Evolutionary conservation across 768 basidiomycete genomes (phyloP).

Genomic region (Lentinula guzmanii): DNA sequence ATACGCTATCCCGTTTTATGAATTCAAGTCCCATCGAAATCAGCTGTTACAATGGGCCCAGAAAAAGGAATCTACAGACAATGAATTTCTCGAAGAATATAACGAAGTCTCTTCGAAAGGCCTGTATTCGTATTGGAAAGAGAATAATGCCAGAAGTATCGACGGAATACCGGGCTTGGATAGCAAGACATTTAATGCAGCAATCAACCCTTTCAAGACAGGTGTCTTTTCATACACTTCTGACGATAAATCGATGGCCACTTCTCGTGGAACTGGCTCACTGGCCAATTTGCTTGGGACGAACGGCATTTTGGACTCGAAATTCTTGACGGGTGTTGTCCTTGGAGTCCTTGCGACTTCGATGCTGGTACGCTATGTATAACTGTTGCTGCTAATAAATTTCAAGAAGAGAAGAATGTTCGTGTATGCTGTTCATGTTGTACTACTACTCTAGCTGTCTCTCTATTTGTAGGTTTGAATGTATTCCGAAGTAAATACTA

Average conservation of each 20-base stretch:
- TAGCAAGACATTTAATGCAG: background rate
- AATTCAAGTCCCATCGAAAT: constrained; percentile 31
- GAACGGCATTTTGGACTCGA: background rate
- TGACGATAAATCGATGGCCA: background rate
- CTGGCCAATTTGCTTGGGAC: background rate
- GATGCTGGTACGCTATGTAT: background rate
- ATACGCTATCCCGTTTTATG: constrained; percentile 34
- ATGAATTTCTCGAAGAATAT: constrained; percentile 7
- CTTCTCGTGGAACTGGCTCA: background rate
- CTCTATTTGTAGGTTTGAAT: no score
- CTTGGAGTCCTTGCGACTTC: background rate
- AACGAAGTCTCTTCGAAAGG: background rate
- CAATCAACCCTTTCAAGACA: background rate
- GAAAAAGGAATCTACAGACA: constrained; percentile 12
- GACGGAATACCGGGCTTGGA: constrained; percentile 5
- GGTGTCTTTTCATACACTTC: background rate
- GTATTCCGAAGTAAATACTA: no score
- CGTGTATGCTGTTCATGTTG: background rate
- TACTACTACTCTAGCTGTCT: background rate
- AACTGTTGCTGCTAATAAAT: background rate
- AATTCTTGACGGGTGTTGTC: background rate
- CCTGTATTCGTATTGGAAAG: constrained; percentile 3
- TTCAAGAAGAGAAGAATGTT: background rate
- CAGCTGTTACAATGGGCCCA: constrained; percentile 26
- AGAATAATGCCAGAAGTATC: constrained; percentile 5